Evolutionary conservation across 2,329 filamentous ascomycete genomes (phyloP), one percentile per base, ranked within the genome.

Genomic region (Monosporascus sp.): DNA sequence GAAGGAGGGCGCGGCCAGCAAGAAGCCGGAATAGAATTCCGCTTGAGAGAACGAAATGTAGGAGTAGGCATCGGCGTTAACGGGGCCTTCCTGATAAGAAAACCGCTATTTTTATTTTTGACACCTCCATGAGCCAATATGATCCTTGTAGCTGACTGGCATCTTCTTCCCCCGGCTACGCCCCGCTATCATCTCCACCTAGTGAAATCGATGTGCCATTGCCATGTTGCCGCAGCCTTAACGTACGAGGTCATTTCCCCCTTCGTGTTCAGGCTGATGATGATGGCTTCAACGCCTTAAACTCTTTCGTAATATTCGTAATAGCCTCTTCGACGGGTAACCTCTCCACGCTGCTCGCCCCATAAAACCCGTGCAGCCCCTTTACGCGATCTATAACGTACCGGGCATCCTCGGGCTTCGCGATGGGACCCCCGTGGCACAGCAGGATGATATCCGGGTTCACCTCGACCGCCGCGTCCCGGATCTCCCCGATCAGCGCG

Each of bases 401-500:
- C 57, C 79, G 72, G 0, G 85, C 85, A 65, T 89, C 84, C 47
- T 81, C 70, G 0, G 83, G 82, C 49, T 74, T 75, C 3, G 84
- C 83, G 57, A 89, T 85, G 0, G 85, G 85, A 0, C 85, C 85
- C 0, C 85, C 86, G 63, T 89, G 85, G 56, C 85, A 88, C n/a
- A 89, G 64, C 18, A 89, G 79, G 49, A 89, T 81, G 11, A 88
- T 71, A 14, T 86, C 80, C 0, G 71, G 65, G 8, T 80, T 81
- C 46, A 86, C 73, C 49, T 69, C 65, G 1, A 73, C 72, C 0
- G 82, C 84, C 0, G 79, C 81, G 64, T 88, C 82, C 20, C 79
- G 72, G 60, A 89, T 88, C 27, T 78, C 76, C 69, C 88, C 83
- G 5, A 88, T 77, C 47, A 81, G 65, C 53, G 66, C 62, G 2